phyloP scores from a whole-genome alignment of 177 flowering plant genomes.

The Tripterygium wilfordii region DNA sequence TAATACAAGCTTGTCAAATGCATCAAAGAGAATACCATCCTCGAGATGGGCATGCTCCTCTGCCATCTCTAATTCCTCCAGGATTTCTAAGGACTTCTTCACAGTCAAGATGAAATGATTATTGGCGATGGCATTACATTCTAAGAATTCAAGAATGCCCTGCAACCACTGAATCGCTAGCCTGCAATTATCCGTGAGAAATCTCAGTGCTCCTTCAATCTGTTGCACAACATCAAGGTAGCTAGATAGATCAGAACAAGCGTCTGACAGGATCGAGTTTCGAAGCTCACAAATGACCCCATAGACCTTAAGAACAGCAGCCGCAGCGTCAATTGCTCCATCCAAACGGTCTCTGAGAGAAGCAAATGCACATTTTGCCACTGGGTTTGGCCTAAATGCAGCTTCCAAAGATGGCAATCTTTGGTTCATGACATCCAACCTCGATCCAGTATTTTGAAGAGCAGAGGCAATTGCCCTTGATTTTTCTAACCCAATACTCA shows the following conservation, averaged over 20 bases:
- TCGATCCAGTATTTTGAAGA: conserved; percentile 49
- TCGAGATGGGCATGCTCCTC: conserved; percentile 33
- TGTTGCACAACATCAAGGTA: conserved; percentile 47
- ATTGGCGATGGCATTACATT: conserved; percentile 40
- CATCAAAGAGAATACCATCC: conserved; percentile 62
- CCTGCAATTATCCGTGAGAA: conserved; percentile 59
- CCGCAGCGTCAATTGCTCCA: conserved; percentile 66
- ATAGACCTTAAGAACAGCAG: conserved; percentile 66
- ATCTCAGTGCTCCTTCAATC: conserved; percentile 67
- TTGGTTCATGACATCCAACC: conserved; percentile 44
- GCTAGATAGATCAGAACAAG: conserved; percentile 33
- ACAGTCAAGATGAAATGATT: conserved; percentile 35
- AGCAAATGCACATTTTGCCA: conserved; percentile 31
- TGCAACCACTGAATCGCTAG: conserved; percentile 79
- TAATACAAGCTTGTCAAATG: conserved; percentile 53
- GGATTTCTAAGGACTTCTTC: conserved; percentile 42
- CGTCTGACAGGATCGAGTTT: conserved; percentile 41
- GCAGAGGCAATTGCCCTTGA: conserved; percentile 53
- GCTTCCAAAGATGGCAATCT: conserved; percentile 52
- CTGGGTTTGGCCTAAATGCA: conserved; percentile 34
- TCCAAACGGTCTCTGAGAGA: conserved; percentile 54
- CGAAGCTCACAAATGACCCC: conserved; percentile 61
- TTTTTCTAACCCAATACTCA: conserved; percentile 56
- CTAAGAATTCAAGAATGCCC: conserved; percentile 49
- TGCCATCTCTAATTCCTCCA: conserved; percentile 39